Conservation (phyloP, 495 filamentous ascomycete genomes). For the Aspergillus sclerotiicarbonarius region DNA sequence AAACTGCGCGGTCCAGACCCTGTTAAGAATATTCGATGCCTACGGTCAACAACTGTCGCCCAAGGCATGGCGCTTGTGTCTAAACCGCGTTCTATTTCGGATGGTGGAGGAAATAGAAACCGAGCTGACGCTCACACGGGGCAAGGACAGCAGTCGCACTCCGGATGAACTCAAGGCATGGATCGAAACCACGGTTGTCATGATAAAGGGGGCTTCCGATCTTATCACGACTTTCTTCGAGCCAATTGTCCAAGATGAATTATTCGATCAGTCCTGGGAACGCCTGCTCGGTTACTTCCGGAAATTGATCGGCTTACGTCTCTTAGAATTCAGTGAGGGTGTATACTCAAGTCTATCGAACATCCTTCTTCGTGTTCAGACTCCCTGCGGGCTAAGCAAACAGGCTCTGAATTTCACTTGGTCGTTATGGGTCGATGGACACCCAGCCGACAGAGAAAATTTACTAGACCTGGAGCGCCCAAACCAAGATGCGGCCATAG, state of each 20-base stretch:
- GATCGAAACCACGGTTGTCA: conserved; percentile 74
- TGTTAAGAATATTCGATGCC: conserved; percentile 88
- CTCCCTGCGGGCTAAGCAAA: conserved; percentile 49
- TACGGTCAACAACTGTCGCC: conserved; percentile 78
- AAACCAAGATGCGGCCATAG: conserved; percentile 74
- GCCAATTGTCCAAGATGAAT: conserved; percentile 51
- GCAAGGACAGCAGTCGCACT: conserved; percentile 21
- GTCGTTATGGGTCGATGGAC: conserved; percentile 67
- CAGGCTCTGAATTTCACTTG: conserved; percentile 62
- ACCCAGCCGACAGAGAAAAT: conserved; percentile 53
- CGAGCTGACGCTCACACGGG: conserved; percentile 21
- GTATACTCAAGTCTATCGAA: conserved; percentile 65
- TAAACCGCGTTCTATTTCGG: conserved; percentile 73
- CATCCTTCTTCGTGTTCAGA: conserved; percentile 59
- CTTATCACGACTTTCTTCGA: conserved; percentile 68
- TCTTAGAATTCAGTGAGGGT: conserved; percentile 68
- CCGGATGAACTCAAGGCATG: conserved; percentile 52
- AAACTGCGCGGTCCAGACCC: conserved; percentile 86
- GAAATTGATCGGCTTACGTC: conserved; percentile 54
- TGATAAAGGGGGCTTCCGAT: conserved; percentile 66
- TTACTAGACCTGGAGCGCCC: conserved; percentile 43
- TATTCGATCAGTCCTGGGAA: conserved; percentile 64
- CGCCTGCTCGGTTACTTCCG: conserved; percentile 66
- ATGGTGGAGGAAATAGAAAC: conserved; percentile 57
- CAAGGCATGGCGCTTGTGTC: conserved; percentile 79